These are phyloP conservation scores for Pelargonium myrrhifolium DNA, from an alignment of 441 rosid genomes.

Conservation along the genomic window DNA sequence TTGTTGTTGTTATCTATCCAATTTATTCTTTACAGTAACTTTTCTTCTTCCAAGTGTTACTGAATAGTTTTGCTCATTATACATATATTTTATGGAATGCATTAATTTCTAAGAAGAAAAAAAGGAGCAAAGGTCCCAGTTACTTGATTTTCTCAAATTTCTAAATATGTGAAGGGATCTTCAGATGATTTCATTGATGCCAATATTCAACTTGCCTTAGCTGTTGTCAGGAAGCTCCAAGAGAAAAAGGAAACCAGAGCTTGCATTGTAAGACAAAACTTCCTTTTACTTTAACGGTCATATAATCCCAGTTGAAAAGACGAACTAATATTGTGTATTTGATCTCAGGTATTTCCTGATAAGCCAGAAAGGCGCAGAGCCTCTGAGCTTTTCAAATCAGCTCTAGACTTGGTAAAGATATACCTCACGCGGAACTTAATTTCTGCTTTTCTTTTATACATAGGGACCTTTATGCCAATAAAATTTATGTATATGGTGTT, in stretches of 20 bases:
- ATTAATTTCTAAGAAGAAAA: neutral
- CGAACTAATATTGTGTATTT: constrained; percentile 5
- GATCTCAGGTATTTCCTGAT: constrained; percentile 78
- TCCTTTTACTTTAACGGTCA: neutral
- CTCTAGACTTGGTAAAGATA: constrained; percentile 64
- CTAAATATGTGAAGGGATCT: constrained; percentile 71
- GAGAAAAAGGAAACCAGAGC: constrained; percentile 62
- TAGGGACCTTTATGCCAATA: too few species aligned
- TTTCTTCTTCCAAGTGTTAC: neutral
- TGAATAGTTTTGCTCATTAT: neutral
- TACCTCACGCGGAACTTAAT: neutral
- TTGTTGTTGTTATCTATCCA: neutral
- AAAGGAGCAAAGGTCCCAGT: neutral
- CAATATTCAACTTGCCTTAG: constrained; percentile 77
- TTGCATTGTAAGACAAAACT: constrained; percentile 55
- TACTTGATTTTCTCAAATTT: constrained; percentile 28
- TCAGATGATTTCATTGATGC: constrained; percentile 94
- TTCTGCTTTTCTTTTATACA: too few species aligned
- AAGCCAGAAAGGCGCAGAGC: constrained; percentile 87
- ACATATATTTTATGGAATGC: neutral
- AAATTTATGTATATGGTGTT: neutral
- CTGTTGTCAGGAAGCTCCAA: constrained; percentile 69
- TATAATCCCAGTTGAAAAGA: neutral
- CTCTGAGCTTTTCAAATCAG: constrained; percentile 57
- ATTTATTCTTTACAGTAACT: neutral